A percentile compares a stretch with the other conserved stretches of the same genome.
Conservation (phyloP, 2,329 filamentous ascomycete genomes). For the Ascochyta lentis region DNA sequence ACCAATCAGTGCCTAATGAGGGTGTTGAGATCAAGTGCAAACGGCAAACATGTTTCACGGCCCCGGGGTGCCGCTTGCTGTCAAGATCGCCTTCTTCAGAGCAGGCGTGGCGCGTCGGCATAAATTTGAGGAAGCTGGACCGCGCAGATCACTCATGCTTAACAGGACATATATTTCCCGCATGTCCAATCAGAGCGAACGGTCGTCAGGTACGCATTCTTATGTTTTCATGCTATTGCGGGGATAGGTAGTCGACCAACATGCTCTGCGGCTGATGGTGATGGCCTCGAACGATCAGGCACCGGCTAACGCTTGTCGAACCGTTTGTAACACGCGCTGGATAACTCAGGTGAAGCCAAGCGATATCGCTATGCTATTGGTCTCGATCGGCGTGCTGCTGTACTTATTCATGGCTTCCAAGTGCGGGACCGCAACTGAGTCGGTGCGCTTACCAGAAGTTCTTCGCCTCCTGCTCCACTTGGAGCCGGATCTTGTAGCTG, state of each 20-base stretch:
- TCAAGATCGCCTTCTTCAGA: slow-evolving; percentile 1
- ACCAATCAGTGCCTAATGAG: slow-evolving; percentile 15
- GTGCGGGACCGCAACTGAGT: neutral
- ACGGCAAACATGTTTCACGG: slow-evolving; percentile 10
- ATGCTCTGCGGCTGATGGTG: neutral
- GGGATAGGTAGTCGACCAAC: slow-evolving; percentile 8
- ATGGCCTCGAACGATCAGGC: slow-evolving; percentile 1
- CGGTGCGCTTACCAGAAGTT: slow-evolving; percentile 39
- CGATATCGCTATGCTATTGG: neutral
- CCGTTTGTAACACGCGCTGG: neutral
- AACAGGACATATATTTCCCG: neutral
- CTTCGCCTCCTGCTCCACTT: slow-evolving; percentile 30
- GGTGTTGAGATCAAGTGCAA: slow-evolving; percentile 9
- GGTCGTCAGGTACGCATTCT: neutral
- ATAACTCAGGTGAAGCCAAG: neutral
- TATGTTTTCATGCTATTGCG: slow-evolving; percentile 8
- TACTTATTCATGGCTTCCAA: neutral
- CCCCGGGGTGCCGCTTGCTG: neutral
- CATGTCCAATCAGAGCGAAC: slow-evolving; percentile 5
- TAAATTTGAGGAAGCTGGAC: slow-evolving; percentile 17
- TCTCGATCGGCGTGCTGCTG: neutral
- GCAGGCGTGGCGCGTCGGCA: slow-evolving; percentile 4
- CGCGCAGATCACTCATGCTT: slow-evolving; percentile 14
- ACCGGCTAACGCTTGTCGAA: neutral
- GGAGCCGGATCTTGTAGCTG: slow-evolving; percentile 18